phyloP scores from a whole-genome alignment of 495 filamentous ascomycete species.

The Saxophila tyrrhenica region DNA sequence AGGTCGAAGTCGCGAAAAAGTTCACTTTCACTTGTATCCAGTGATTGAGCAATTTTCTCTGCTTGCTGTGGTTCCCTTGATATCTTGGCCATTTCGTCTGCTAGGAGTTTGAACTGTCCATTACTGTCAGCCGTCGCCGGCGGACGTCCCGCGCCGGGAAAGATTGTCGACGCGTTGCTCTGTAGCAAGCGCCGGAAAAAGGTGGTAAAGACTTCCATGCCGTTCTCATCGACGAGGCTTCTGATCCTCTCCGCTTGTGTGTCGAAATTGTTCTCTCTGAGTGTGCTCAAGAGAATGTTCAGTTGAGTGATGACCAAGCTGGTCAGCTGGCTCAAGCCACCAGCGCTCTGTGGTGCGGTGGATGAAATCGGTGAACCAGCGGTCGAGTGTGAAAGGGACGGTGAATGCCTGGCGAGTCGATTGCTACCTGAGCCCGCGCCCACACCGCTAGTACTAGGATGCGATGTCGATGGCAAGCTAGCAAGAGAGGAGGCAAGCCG shows the following conservation, averaged over 20 bases:
- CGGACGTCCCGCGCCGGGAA: conserved; percentile 58
- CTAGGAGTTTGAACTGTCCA: conserved; percentile 70
- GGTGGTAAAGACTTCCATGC: conserved; percentile 90
- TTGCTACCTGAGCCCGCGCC: conserved; percentile 31
- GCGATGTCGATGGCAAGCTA: conserved; percentile 39
- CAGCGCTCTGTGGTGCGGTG: conserved; percentile 31
- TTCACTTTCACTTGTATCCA: conserved; percentile 77
- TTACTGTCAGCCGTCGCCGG: conserved; percentile 40
- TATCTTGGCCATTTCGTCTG: conserved; percentile 76
- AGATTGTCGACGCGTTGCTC: conserved; percentile 76
- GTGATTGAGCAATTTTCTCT: conserved; percentile 80
- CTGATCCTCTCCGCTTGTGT: conserved; percentile 78
- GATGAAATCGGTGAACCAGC: conserved; percentile 51
- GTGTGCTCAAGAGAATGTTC: conserved; percentile 81
- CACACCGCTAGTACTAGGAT: conserved; percentile 41
- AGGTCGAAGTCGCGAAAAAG: conserved; percentile 91
- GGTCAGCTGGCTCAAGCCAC: conserved; percentile 35
- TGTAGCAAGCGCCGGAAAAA: conserved; percentile 83
- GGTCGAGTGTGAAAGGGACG: conserved; percentile 49
- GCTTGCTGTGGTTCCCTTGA: conserved; percentile 68
- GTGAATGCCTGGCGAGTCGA: conserved; percentile 51
- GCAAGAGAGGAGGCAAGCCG: conserved; percentile 51
- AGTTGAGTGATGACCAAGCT: conserved; percentile 93
- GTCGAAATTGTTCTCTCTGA: conserved; percentile 93
- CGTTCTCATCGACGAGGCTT: conserved; percentile 87